These are phyloP conservation scores for Suillus subalutaceus DNA, from an alignment of 768 basidiomycete genomes.

Conservation along the genomic window DNA sequence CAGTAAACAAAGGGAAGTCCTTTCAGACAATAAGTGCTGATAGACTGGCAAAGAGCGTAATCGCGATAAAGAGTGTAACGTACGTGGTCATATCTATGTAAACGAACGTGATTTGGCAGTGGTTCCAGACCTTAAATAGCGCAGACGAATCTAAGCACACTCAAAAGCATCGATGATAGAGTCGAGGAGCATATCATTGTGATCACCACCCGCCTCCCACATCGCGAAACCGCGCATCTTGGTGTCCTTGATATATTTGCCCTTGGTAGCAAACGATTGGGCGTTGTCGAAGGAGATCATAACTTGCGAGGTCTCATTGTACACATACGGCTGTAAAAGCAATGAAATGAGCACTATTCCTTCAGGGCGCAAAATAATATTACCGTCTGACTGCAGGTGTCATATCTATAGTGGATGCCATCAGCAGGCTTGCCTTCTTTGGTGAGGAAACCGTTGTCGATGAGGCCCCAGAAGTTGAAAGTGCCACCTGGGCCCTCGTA, in stretches of 20 bases:
- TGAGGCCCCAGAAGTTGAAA: constrained; percentile 62
- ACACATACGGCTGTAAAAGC: constrained; percentile 63
- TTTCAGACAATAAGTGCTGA: not conserved
- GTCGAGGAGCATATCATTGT: constrained; percentile 60
- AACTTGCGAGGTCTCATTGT: constrained; percentile 55
- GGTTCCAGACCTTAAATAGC: constrained; percentile 20
- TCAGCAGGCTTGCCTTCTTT: constrained; percentile 27
- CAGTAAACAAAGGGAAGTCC: not conserved
- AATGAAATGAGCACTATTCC: not conserved
- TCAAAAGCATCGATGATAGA: constrained; percentile 46
- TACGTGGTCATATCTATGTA: not conserved
- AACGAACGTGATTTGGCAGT: not conserved
- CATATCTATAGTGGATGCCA: constrained; percentile 59
- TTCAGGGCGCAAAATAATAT: constrained; percentile 9
- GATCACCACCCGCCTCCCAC: constrained; percentile 75
- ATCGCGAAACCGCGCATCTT: constrained; percentile 69
- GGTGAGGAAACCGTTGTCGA: constrained; percentile 57
- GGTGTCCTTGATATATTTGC: constrained; percentile 53
- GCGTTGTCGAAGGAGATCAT: constrained; percentile 71
- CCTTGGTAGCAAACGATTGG: constrained; percentile 62
- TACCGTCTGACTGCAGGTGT: constrained; percentile 75
- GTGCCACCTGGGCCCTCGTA: constrained; percentile 49
- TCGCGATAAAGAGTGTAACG: not conserved
- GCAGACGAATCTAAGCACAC: constrained; percentile 48
- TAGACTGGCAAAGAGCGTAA: not conserved